These are phyloP conservation scores for Sideroxylon spinosum DNA, from an alignment of 179 eudicot species.

Conservation along the genomic window DNA sequence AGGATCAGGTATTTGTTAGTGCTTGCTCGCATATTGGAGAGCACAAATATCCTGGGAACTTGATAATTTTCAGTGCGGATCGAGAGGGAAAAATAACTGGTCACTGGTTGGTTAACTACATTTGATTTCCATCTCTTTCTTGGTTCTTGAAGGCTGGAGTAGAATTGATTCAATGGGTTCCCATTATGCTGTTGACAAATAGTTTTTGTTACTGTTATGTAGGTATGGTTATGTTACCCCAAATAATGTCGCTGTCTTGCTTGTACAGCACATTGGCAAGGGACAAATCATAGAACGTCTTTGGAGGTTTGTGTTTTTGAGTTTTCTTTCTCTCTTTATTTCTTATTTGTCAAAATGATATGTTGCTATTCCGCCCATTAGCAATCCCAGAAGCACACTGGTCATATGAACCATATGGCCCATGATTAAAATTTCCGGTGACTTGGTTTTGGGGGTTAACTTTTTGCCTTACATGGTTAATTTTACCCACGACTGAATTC, in stretches of 20 bases:
- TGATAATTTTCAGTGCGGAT: conserved; percentile 71
- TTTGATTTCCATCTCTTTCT: conserved; percentile 17
- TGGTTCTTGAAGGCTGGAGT: neutral
- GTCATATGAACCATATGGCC: neutral
- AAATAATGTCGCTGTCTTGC: conserved; percentile 57
- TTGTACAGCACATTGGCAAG: conserved; percentile 67
- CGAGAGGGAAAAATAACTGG: conserved; percentile 55
- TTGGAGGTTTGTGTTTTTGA: conserved; percentile 59
- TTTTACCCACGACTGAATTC: neutral
- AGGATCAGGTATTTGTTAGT: conserved; percentile 59
- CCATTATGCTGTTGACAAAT: neutral
- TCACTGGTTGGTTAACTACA: conserved; percentile 54
- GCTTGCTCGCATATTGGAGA: conserved; percentile 95
- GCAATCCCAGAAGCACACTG: neutral
- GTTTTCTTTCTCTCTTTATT: neutral
- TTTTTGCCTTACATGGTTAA: neutral
- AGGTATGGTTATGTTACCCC: conserved; percentile 95
- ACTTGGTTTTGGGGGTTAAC: neutral
- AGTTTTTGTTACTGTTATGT: conserved; percentile 7
- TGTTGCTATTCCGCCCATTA: neutral
- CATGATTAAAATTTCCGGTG: neutral
- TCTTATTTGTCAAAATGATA: neutral
- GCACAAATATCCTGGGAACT: conserved; percentile 93
- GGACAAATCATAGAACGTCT: conserved; percentile 67
- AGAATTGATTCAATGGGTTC: neutral